Evolutionary conservation across 805 yeast species (phyloP).

Genomic region (Kurtzmaniella cleridarum): DNA sequence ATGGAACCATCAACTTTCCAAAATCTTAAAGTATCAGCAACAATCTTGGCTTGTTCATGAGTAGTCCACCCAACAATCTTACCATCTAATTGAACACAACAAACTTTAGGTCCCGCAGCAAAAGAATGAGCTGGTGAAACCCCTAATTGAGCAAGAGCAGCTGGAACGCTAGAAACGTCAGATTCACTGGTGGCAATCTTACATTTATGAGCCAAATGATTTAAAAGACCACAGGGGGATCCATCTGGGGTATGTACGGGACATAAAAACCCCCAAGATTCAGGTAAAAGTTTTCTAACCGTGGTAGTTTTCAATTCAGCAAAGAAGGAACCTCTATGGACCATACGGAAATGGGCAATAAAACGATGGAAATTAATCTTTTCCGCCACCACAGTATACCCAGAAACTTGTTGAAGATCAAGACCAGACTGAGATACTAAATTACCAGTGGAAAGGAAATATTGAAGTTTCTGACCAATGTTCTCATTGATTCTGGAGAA

Average conservation of each 20-base stretch:
- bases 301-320: constrained; percentile 97
- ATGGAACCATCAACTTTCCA: constrained; percentile 85
- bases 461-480: constrained; percentile 90
- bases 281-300: constrained; percentile 92
- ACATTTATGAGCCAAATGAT: constrained; percentile 96
- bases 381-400: constrained; percentile 98
- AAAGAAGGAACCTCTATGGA: constrained; percentile 98
- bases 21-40: constrained; percentile 84
- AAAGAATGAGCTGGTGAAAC: constrained; percentile 74
- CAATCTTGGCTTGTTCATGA: constrained; percentile 77
- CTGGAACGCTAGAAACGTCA: constrained; percentile 70
- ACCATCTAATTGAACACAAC: constrained; percentile 94
- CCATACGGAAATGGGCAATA: constrained; percentile 98
- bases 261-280: constrained; percentile 98
- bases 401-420: constrained; percentile 96
- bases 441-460: constrained; percentile 95
- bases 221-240: constrained; percentile 95
- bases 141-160: constrained; percentile 64
- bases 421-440: constrained; percentile 94
- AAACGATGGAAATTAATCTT: constrained; percentile 96
- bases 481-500: constrained; percentile 81
- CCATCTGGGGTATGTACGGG: constrained; percentile 99
- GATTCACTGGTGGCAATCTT: constrained; percentile 70
- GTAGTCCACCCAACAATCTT: constrained; percentile 90
- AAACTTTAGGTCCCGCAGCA: constrained; percentile 82